Evolutionary conservation across 108 stramenopile species (phyloP), one percentile per base, ranked within the genome.

Genomic region (Mediolabrus comicus): DNA sequence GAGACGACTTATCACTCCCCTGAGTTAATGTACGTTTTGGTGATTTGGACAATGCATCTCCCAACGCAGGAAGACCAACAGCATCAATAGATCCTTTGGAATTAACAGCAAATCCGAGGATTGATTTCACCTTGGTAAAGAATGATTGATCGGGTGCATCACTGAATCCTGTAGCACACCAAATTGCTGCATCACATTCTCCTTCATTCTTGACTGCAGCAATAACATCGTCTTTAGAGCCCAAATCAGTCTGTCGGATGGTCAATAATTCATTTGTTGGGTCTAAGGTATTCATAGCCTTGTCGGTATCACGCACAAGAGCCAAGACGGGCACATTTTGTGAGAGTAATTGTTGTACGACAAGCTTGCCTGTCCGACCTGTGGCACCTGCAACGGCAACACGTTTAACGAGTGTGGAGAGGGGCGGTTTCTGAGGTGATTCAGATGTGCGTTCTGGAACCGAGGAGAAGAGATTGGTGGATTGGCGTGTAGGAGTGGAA

Each of bases 101-200:
- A 38, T 67, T 58, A 22, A 73, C 32, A 4, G 85, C 85, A 9
- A 77, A 49, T 12, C 80, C 80, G 13, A 84, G 68, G 3, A 84
- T 13, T 0, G 67, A 66, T 34, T 53, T 58, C 10, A 80, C 17
- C 26, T 72, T 84, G 60, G 76, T 36, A 46, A 82, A 43, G 58
- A 75, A 41, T 43, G 53, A 51, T 64, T 69, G 60, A 53, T 84
- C 55, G 26, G 64, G 72, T 9, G 67, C 74, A 49, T 85, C 85
- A 39, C 75, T 64, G 69, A 94, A 91, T 33, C 93, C 93, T 0
- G 93, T 91, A 14, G 93, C 90, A 54, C 87, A 88, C 93, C 93
- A 94, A 68, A 94, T 85, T 24, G 80, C 84, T 7, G 87, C 88
- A 71, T 94, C 90, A 19, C 84, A 80, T 16, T 32, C 65, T 32